Evolutionary conservation across 306 rosid species (phyloP).

Genomic region (Casuarina glauca): DNA sequence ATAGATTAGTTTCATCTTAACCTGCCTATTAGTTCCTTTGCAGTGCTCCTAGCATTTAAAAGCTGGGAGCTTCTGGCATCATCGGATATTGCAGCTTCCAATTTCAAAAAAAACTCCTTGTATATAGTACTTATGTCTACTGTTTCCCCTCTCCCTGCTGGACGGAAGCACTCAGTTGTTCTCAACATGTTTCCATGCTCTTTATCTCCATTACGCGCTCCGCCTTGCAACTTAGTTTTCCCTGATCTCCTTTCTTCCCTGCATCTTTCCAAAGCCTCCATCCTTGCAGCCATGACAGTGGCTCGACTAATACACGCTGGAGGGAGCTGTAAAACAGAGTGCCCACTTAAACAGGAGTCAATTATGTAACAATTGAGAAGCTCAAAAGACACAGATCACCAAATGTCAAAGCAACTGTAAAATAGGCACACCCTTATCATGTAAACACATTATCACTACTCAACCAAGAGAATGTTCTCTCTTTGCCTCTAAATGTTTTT

Average conservation of each 20-base stretch:
- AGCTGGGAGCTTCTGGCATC: constrained; percentile 43
- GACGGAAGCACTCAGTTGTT: constrained; percentile 12
- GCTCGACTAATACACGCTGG: constrained; percentile 66
- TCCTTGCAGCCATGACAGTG: constrained; percentile 66
- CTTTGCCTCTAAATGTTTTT: background rate
- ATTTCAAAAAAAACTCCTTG: constrained; percentile 47
- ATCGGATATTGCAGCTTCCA: constrained; percentile 47
- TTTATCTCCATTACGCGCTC: constrained; percentile 35
- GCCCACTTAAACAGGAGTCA: constrained; percentile 14
- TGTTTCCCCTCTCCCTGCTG: background rate
- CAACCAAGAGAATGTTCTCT: background rate
- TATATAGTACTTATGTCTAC: constrained; percentile 36
- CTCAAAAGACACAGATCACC: background rate
- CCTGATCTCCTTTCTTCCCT: constrained; percentile 42
- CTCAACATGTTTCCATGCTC: constrained; percentile 24
- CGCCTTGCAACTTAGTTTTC: constrained; percentile 31
- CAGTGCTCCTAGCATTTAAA: constrained; percentile 64
- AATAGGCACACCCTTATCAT: constrained; percentile 13
- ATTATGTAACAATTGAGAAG: constrained; percentile 14
- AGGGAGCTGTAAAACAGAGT: constrained; percentile 63
- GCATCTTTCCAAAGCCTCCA: constrained; percentile 59
- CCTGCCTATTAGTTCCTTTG: constrained; percentile 49
- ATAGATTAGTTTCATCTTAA: constrained; percentile 8
- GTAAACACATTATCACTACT: constrained; percentile 16
- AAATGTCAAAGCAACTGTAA: constrained; percentile 16